These are phyloP conservation scores for Domatiomyces catenatus DNA, from an alignment of 2,329 filamentous ascomycete species.

Conservation along the genomic window DNA sequence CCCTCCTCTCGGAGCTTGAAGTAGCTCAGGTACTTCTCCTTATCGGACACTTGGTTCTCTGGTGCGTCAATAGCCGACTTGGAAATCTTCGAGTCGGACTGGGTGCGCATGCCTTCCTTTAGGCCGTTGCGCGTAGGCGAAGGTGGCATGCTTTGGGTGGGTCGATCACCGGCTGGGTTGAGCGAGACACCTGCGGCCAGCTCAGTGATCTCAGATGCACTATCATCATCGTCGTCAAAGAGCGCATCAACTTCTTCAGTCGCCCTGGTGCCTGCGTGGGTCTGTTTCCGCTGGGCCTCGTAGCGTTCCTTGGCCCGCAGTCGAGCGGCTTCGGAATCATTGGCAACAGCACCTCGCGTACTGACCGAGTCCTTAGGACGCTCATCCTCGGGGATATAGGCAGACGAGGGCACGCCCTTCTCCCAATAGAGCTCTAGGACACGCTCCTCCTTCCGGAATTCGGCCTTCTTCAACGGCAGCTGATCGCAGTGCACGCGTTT, in stretches of 20 bases:
- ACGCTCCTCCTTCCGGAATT: constrained; percentile 91
- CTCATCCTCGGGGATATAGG: constrained; percentile 93
- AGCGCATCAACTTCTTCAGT: constrained; percentile 88
- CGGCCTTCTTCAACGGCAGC: constrained; percentile 93
- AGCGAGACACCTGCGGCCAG: constrained; percentile 83
- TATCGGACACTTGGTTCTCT: constrained; percentile 71
- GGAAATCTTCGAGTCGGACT: constrained; percentile 84
- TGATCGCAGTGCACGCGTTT: constrained; percentile 99
- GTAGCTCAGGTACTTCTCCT: constrained; percentile 87
- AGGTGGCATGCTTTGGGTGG: constrained; percentile 87
- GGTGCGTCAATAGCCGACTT: constrained; percentile 50
- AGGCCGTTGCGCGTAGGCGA: constrained; percentile 68
- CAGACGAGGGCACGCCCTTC: constrained; percentile 93
- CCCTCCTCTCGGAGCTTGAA: constrained; percentile 84
- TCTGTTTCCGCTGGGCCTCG: constrained; percentile 81
- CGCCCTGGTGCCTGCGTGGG: constrained; percentile 85
- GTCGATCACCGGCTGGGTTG: constrained; percentile 53
- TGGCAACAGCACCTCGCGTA: constrained; percentile 56
- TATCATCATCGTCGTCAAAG: constrained; percentile 87
- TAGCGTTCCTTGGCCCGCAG: constrained; percentile 72
- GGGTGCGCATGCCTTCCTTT: constrained; percentile 61
- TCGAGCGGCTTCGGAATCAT: constrained; percentile 68
- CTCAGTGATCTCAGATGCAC: constrained; percentile 75
- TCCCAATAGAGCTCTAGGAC: constrained; percentile 98
- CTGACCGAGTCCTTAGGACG: constrained; percentile 68